A percentile compares a stretch with the other conserved stretches of the same genome.
Evolutionary conservation across 352 stramenopile genomes (phyloP).

Genomic region (Pythium periplocum): DNA sequence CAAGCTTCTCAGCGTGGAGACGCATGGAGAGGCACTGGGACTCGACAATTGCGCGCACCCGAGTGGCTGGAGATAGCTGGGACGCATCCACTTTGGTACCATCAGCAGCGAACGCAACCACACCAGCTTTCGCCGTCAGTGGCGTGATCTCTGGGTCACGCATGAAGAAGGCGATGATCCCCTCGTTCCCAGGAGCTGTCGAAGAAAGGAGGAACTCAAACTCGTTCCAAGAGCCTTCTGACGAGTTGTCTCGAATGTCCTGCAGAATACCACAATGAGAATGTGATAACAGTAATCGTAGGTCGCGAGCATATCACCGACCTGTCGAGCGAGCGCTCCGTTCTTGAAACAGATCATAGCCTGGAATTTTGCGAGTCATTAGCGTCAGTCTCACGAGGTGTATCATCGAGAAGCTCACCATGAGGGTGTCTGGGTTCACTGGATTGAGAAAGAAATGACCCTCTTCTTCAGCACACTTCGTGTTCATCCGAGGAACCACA

Average conservation of each 20-base stretch:
- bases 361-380: slow-evolving; percentile 11
- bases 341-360: slow-evolving; percentile 89
- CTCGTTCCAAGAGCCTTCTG: slow-evolving; percentile 37
- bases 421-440: slow-evolving; percentile 57
- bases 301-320: slow-evolving; percentile 5
- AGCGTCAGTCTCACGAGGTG: too few relatives aligned
- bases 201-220: slow-evolving; percentile 47
- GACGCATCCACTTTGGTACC: slow-evolving; percentile 4
- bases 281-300: neutral
- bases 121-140: slow-evolving; percentile 31
- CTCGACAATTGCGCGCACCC: slow-evolving; percentile 61
- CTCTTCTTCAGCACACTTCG: slow-evolving; percentile 47
- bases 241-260: slow-evolving; percentile 38
- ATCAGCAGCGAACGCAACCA: slow-evolving; percentile 36
- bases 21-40: slow-evolving; percentile 58
- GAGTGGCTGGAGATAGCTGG: slow-evolving; percentile 1
- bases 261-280: slow-evolving; percentile 5
- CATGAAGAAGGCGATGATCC: slow-evolving; percentile 53
- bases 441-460: slow-evolving; percentile 84
- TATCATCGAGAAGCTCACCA: slow-evolving; percentile 19
- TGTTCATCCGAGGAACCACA: slow-evolving; percentile 34
- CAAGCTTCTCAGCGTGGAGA: slow-evolving; percentile 48
- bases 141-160: slow-evolving; percentile 66
- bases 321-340: slow-evolving; percentile 63
- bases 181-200: slow-evolving; percentile 38